Evolutionary conservation across 306 rosid species (phyloP), one percentile per base, ranked within the genome.

Genomic region (Cicer judaicum): DNA sequence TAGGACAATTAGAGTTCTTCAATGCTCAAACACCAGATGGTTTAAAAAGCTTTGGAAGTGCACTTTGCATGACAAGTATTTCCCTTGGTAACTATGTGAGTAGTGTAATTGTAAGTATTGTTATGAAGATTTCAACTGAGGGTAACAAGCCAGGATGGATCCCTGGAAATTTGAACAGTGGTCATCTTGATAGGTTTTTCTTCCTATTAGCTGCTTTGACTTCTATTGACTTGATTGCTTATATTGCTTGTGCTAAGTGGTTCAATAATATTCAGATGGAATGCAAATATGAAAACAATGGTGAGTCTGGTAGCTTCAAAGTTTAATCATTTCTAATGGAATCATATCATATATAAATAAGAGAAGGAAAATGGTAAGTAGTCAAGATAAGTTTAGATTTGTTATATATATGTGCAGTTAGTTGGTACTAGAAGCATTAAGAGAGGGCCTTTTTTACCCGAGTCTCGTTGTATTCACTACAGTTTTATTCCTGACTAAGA

Each of bases 21-120:
- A 88, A 88, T 14, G 91, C 88, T 24, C 89, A 90, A 40, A 85
- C 96, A 5, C 96, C 96, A 6, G 92, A 90, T 18, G 96, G 96
- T n/a, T 83, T 90, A 12, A 90, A 90, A 69, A 90, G 96, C 82
- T 86, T 90, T 18, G 96, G 96, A 49, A 90, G 92, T 61, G 89
- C 92, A 11, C 88, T 90, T 36, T 90, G 96, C 84, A 90, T 90
- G 96, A 88, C 96, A 5, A 88, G 92, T 0, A 88, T 88, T 41
- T 84, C 96, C 1, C 86, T 90, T 7, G 96, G 96, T 47, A 90
- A 88, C 81, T 90, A 86, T 39, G 88, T 84, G 14, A 88, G 92
- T 72, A 86, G 87, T 64, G 24, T 90, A 74, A 64, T 90, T 55
- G 89, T 88, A 24, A 76, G 72, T 24, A 70, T 85, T n/a, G 96